Evolutionary conservation across 768 basidiomycete species (phyloP).

Genomic region (Ramaria rubella): DNA sequence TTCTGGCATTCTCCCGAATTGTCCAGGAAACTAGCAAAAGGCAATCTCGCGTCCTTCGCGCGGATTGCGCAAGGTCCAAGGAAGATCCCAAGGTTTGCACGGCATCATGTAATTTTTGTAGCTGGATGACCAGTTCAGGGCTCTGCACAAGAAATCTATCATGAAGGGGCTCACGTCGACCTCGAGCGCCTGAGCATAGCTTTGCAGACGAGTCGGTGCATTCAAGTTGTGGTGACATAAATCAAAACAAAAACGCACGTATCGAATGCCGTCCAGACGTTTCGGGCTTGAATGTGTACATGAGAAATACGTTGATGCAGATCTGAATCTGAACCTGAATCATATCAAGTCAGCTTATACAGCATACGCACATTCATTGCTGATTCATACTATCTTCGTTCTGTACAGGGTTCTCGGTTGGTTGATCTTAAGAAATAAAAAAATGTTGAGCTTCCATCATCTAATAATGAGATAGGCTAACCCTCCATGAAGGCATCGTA

Average conservation of each 20-base stretch:
- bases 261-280: not conserved
- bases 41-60: not conserved
- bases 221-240: no score
- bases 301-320: not conserved
- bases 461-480: not conserved
- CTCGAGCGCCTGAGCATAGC: not conserved
- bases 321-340: not conserved
- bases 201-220: not conserved
- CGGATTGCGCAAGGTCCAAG: not conserved
- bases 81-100: constrained; percentile 3
- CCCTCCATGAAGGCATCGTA: not conserved
- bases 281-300: not conserved
- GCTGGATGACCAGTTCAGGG: not conserved
- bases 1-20: not conserved
- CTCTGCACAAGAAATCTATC: not conserved
- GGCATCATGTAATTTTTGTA: not conserved
- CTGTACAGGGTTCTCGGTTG: not conserved
- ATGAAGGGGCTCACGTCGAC: not conserved
- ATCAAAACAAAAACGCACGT: not conserved
- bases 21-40: not conserved
- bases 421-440: not conserved
- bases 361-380: not conserved
- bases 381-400: not conserved
- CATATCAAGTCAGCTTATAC: not conserved
- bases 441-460: not conserved